Evolutionary conservation across 345 rosid species (phyloP).

Genomic region (Citrus medica): DNA sequence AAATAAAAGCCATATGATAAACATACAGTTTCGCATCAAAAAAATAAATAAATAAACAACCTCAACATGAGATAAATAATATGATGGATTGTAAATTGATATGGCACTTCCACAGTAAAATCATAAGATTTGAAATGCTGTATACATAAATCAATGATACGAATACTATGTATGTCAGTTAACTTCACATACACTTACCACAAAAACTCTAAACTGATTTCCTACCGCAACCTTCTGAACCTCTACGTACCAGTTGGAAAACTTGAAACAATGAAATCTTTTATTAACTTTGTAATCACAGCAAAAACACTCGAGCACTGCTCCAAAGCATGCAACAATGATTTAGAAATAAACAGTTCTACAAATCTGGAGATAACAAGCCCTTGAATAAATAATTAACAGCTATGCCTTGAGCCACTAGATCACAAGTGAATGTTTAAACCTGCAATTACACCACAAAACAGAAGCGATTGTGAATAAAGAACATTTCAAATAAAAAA

Average conservation of each 20-base stretch:
- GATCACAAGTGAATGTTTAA: slow-evolving; percentile 20
- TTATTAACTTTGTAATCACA: slow-evolving; percentile 30
- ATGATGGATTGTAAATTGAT: background rate
- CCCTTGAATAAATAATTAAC: slow-evolving; percentile 28
- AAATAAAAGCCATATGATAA: background rate
- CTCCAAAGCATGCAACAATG: slow-evolving; percentile 31
- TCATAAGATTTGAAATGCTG: background rate
- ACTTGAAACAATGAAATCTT: slow-evolving; percentile 35
- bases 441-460: slow-evolving; percentile 50
- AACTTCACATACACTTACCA: slow-evolving; percentile 46
- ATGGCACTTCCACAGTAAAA: background rate
- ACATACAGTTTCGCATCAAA: background rate
- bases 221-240: slow-evolving; percentile 45
- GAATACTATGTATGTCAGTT: slow-evolving; percentile 9
- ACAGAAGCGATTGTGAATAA: slow-evolving; percentile 16
- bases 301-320: slow-evolving; percentile 28
- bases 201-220: slow-evolving; percentile 28
- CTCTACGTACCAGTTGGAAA: slow-evolving; percentile 37
- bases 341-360: slow-evolving; percentile 23
- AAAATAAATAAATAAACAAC: background rate
- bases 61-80: background rate
- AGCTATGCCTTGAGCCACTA: slow-evolving; percentile 27
- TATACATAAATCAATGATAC: background rate
- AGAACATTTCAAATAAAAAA: background rate
- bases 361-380: slow-evolving; percentile 25